These are phyloP conservation scores for Hymenotorrendiella dingleyae DNA, from an alignment of 2,329 filamentous ascomycete species.

Conservation along the genomic window DNA sequence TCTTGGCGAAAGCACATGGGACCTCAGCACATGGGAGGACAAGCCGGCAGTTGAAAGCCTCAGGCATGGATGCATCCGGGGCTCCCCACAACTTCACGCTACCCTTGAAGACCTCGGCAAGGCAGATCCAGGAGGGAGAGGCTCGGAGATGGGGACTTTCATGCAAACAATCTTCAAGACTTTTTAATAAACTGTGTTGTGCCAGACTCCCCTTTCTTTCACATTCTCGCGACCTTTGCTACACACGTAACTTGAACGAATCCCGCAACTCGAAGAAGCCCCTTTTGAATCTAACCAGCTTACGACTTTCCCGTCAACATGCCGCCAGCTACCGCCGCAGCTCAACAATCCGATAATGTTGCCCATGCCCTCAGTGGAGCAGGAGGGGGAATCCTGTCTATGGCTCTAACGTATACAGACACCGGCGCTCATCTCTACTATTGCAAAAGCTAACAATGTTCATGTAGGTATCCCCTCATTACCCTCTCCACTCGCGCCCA, in stretches of 20 bases:
- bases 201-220: not conserved
- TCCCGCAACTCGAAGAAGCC: not conserved
- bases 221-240: not conserved
- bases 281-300: not conserved
- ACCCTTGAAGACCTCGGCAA: conserved; percentile 13
- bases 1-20: no score
- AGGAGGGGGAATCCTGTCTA: conserved; percentile 89
- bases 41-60: no score
- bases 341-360: conserved; percentile 83
- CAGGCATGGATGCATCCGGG: no score
- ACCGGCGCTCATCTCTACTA: conserved; percentile 7
- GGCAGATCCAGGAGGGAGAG: no score
- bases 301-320: conserved; percentile 11
- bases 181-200: no score
- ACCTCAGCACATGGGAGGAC: no score
- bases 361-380: conserved; percentile 90
- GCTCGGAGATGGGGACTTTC: conserved; percentile 1
- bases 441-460: not conserved
- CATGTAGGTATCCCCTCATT: conserved; percentile 79
- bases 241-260: not conserved
- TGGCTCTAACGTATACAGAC: conserved; percentile 77
- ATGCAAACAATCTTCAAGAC: no score
- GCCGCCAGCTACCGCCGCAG: conserved; percentile 27
- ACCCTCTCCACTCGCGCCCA: conserved; percentile 96
- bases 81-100: no score